phyloP scores from a whole-genome alignment of 2,329 filamentous ascomycete genomes.

The Cercospora sp. region DNA sequence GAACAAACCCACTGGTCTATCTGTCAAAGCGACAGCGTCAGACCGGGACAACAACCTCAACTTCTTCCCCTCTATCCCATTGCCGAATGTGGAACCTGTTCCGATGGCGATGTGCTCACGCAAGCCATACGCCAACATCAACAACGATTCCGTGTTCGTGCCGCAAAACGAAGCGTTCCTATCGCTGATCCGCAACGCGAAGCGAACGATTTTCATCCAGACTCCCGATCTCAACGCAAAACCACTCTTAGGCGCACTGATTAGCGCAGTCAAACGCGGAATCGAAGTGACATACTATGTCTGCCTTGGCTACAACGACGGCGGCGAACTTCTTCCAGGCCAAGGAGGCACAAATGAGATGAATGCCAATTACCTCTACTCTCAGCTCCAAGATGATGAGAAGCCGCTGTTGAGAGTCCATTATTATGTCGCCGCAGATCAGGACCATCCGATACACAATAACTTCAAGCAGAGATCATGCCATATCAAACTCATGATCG shows the following conservation, averaged over 20 bases:
- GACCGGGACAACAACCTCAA: slow-evolving; percentile 32
- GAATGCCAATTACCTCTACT: slow-evolving; percentile 61
- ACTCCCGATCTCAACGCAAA: slow-evolving; percentile 74
- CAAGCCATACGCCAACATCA: slow-evolving; percentile 64
- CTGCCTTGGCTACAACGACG: slow-evolving; percentile 77
- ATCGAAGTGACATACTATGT: slow-evolving; percentile 69
- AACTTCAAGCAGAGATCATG: slow-evolving; percentile 66
- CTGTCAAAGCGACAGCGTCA: slow-evolving; percentile 48
- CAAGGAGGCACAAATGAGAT: slow-evolving; percentile 77
- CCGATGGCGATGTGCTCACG: slow-evolving; percentile 53
- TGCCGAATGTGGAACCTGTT: slow-evolving; percentile 36
- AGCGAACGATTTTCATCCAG: slow-evolving; percentile 70
- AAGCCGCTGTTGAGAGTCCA: slow-evolving; percentile 53
- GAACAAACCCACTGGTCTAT: slow-evolving; percentile 43
- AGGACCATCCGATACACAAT: slow-evolving; percentile 66
- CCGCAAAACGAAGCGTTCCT: slow-evolving; percentile 78
- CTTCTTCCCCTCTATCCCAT: slow-evolving; percentile 59
- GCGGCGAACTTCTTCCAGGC: slow-evolving; percentile 71
- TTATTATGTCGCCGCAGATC: slow-evolving; percentile 75
- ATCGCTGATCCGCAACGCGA: slow-evolving; percentile 65
- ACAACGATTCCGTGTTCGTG: slow-evolving; percentile 60
- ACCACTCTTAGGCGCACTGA: slow-evolving; percentile 63
- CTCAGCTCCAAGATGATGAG: slow-evolving; percentile 49
- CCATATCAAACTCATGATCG: slow-evolving; percentile 76
- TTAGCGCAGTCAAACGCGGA: slow-evolving; percentile 65